Conservation (phyloP, 2,329 filamentous ascomycete species). For the Pestalotiopsis sp. region DNA sequence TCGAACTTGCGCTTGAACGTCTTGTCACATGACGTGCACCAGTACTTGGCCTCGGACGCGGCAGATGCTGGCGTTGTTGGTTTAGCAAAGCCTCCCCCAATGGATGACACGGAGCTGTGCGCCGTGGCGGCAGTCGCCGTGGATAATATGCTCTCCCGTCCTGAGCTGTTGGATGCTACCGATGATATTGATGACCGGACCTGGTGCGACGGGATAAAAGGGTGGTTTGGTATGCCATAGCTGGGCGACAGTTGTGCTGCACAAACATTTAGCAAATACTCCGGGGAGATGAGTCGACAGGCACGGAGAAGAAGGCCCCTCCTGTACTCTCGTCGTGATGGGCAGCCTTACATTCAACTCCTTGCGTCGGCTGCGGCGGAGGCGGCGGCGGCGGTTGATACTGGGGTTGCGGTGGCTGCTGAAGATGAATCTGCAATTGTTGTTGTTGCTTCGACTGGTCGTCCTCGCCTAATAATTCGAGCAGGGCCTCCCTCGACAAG, state of each 20-base stretch:
- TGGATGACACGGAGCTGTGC: constrained; percentile 32
- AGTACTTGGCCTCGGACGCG: constrained; percentile 31
- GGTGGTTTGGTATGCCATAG: constrained; percentile 27
- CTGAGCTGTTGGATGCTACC: constrained; percentile 31
- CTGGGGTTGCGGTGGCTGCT: constrained; percentile 15
- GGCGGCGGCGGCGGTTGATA: constrained; percentile 16
- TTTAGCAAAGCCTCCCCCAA: constrained; percentile 14
- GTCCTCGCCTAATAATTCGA: constrained; percentile 31
- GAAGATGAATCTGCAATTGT: constrained; percentile 13
- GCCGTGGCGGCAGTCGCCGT: constrained; percentile 29
- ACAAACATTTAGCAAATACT: constrained; percentile 10
- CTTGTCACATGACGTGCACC: constrained; percentile 57
- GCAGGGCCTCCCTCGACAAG: constrained; percentile 31
- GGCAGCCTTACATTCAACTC: constrained; percentile 21
- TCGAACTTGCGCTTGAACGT: constrained; percentile 70
- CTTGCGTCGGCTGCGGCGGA: constrained; percentile 21
- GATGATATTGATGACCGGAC: constrained; percentile 34
- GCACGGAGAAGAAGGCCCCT: neutral
- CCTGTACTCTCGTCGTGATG: neutral
- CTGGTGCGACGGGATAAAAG: constrained; percentile 24
- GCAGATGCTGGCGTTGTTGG: constrained; percentile 19
- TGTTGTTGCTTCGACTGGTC: constrained; percentile 16
- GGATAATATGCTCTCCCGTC: constrained; percentile 35
- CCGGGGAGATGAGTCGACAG: neutral
- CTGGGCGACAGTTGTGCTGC: constrained; percentile 19